Base-by-base conservation (phyloP, 2,329 filamentous ascomycete species). In the Aspergillus sp. region DNA sequence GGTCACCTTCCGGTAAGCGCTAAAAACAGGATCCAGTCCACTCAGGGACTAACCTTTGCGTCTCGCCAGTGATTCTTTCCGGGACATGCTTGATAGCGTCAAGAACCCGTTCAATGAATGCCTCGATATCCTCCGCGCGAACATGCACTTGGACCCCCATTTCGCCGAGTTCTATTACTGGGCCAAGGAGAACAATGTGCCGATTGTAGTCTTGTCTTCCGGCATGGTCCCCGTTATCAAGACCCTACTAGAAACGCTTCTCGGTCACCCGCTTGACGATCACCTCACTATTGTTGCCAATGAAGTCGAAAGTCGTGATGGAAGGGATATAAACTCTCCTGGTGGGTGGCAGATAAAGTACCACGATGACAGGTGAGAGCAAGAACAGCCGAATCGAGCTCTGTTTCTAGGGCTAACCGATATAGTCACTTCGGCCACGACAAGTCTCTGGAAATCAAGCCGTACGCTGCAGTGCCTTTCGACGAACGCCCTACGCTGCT, bases 171-270 rank as follows among this genome's bases (percentile, higher is more conserved):
- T 98, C 80, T 94, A 93, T 80, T 79, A 87, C 68, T 99, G 92
- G 91, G 86, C 90, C 34, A 85, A 88, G 64, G 83, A 84, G 66
- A 89, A 94, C 79, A 93, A 96, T 75, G 88, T 98, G 15, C 95
- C 95, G 28, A 90, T 97, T 65, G 93, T 98, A 22, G 91, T 99
- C 23, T 83, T 99, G 38, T 95, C 91, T 65, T 92, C 91, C 49
- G 95, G 95, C 66, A 98, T 99, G 95, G 85, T 88, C 69, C 94
- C 94, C 43, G 87, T 98, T 70, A 97, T 99, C 76, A 87, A 89
- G 64, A 92, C 91, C 17, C 83, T 98, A 66, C 83, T 99, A 62
- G 85, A 89, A 65, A 88, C 91, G 69, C 84, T 96, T 54, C 83
- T 98, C 3, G 94, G 93, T n/a, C 88, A 90, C 31, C 89, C 90